phyloP scores from a whole-genome alignment of 768 basidiomycete genomes.

The Amylocystis lapponica region DNA sequence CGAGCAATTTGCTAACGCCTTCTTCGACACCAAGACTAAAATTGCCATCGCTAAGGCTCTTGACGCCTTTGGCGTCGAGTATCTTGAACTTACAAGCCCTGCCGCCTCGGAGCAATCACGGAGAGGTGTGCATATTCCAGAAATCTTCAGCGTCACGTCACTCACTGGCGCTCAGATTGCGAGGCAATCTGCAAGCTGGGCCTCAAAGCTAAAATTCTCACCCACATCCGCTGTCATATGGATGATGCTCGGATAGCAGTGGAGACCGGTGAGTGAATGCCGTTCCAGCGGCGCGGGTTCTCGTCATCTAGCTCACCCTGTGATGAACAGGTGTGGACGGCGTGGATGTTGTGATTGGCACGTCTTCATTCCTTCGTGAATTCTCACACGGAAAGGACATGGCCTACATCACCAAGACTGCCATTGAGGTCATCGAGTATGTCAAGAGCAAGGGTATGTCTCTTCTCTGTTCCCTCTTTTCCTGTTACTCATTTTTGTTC shows the following conservation, averaged over 20 bases:
- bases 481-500: neutral
- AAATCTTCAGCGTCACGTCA: constrained; percentile 1
- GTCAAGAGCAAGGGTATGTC: constrained; percentile 91
- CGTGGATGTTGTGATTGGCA: constrained; percentile 98
- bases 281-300: neutral
- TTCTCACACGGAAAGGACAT: constrained; percentile 99
- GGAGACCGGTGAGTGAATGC: constrained; percentile 73
- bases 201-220: constrained; percentile 92
- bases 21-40: constrained; percentile 99
- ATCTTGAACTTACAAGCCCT: constrained; percentile 98
- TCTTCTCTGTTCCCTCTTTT: neutral
- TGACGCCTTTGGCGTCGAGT: constrained; percentile 98
- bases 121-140: constrained; percentile 11
- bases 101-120: constrained; percentile 96
- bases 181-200: constrained; percentile 99
- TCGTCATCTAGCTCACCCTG: neutral
- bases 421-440: constrained; percentile 97
- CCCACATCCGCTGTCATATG: constrained; percentile 99
- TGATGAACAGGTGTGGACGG: constrained; percentile 79
- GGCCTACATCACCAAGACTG: constrained; percentile 98
- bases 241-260: constrained; percentile 98
- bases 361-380: constrained; percentile 97
- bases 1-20: constrained; percentile 98
- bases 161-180: constrained; percentile 54
- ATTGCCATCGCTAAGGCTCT: constrained; percentile 98